Conservation (phyloP, 371 early-diverging fungal species). For the Mortierella polycephala region DNA sequence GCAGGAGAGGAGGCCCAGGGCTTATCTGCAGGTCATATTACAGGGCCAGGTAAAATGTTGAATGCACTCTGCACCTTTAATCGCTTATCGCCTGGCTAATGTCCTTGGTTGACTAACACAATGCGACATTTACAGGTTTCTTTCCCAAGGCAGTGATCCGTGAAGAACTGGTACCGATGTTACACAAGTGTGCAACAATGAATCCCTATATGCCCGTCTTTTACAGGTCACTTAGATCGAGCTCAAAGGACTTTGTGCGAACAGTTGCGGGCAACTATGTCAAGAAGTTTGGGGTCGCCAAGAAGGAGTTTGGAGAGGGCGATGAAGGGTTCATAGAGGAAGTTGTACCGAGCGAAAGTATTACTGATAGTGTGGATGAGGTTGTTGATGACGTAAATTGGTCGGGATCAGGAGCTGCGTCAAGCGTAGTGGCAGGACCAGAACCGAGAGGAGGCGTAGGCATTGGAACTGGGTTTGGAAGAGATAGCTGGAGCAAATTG, state of each 20-base stretch:
- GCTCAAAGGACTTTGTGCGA: slow-evolving; percentile 40
- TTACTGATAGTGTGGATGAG: slow-evolving; percentile 6
- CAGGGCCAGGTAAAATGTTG: slow-evolving; percentile 33
- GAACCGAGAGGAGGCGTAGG: background rate
- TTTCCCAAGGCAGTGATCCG: slow-evolving; percentile 39
- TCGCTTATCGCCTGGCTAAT: background rate
- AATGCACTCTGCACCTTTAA: too few species aligned
- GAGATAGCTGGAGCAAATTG: background rate
- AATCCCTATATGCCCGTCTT: slow-evolving; percentile 39
- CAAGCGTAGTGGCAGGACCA: background rate
- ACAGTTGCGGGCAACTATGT: slow-evolving; percentile 30
- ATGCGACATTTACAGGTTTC: slow-evolving; percentile 10
- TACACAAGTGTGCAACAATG: slow-evolving; percentile 22
- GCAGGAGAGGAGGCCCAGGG: slow-evolving; percentile 32
- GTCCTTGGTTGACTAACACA: too few species aligned
- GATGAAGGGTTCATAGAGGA: slow-evolving; percentile 46
- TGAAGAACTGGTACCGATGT: slow-evolving; percentile 43
- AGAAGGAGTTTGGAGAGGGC: slow-evolving; percentile 49
- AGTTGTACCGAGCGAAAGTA: background rate
- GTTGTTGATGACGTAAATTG: background rate
- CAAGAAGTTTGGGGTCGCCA: slow-evolving; percentile 8
- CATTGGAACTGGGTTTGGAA: background rate
- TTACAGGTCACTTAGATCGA: slow-evolving; percentile 18
- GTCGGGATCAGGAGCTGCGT: background rate
- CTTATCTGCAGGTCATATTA: slow-evolving; percentile 30